Conservation (phyloP, 2,329 filamentous ascomycete genomes). For the Huntiella decipiens region DNA sequence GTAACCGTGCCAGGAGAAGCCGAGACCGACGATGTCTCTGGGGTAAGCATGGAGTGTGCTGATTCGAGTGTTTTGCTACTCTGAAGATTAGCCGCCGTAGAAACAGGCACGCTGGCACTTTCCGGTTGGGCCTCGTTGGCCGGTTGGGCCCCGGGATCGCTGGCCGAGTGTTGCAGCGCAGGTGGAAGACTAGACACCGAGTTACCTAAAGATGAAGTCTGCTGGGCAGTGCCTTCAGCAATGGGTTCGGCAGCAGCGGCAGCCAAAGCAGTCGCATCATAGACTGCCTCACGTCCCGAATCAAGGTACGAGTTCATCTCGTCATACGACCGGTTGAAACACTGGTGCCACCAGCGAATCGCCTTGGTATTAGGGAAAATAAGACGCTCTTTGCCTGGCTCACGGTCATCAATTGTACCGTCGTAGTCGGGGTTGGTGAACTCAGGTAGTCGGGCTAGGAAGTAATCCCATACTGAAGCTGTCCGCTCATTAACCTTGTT, state of each 20-base stretch:
- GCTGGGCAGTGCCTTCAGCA: not conserved
- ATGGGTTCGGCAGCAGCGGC: not conserved
- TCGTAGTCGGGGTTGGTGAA: constrained; percentile 75
- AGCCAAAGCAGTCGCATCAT: not conserved
- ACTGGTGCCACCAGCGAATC: constrained; percentile 83
- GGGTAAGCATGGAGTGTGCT: constrained; percentile 32
- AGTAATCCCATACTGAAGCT: constrained; percentile 89
- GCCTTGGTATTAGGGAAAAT: constrained; percentile 61
- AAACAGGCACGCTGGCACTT: not conserved
- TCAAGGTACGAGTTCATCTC: constrained; percentile 72
- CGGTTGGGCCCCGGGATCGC: constrained; percentile 13
- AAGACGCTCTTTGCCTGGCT: constrained; percentile 62
- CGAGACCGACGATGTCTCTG: constrained; percentile 10
- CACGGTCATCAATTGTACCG: constrained; percentile 52
- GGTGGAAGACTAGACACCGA: constrained; percentile 13
- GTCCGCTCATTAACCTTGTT: constrained; percentile 50
- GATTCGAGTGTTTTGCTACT: constrained; percentile 26
- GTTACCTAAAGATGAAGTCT: not conserved
- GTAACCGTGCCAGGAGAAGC: not conserved
- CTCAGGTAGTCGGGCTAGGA: constrained; percentile 59
- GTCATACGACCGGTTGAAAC: constrained; percentile 67
- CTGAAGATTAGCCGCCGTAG: not conserved
- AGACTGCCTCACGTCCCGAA: constrained; percentile 14
- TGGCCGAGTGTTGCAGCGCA: constrained; percentile 15
- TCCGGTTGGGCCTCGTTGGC: too few species aligned